Percentiles rank a stretch among this genome's conserved stretches.
Evolutionary conservation across 495 filamentous ascomycete species (phyloP).

Genomic region (Xylaria grammica): DNA sequence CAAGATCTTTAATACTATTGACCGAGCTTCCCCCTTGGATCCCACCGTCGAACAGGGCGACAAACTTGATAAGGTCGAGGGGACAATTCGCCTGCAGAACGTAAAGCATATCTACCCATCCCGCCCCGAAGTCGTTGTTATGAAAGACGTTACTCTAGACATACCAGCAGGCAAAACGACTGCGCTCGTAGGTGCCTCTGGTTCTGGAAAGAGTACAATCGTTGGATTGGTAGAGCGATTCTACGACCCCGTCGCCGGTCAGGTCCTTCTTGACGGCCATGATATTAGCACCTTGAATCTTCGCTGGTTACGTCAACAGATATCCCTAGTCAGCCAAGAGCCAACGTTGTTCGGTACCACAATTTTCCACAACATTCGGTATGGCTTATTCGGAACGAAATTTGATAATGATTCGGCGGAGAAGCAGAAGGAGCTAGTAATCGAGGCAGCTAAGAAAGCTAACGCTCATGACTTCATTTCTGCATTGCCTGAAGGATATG

Average conservation of each 20-base stretch:
- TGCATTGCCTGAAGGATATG: constrained; percentile 83
- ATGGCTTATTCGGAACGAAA: constrained; percentile 86
- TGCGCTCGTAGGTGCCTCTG: constrained; percentile 85
- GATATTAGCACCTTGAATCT: constrained; percentile 84
- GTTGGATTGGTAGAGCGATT: constrained; percentile 92
- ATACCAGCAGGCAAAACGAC: constrained; percentile 88
- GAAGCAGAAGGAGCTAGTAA: constrained; percentile 69
- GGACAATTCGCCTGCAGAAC: constrained; percentile 79
- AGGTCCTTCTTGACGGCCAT: constrained; percentile 81
- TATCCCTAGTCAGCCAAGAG: constrained; percentile 86
- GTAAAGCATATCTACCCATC: constrained; percentile 95
- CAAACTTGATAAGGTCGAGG: constrained; percentile 72
- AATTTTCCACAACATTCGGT: constrained; percentile 83
- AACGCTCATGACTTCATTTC: constrained; percentile 93
- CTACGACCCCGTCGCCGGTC: constrained; percentile 83
- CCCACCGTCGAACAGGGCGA: constrained; percentile 72
- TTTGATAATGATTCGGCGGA: constrained; percentile 70
- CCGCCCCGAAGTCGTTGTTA: constrained; percentile 84
- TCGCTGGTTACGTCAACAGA: constrained; percentile 88
- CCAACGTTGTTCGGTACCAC: constrained; percentile 83
- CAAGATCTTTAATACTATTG: constrained; percentile 93
- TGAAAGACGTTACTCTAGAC: constrained; percentile 76
- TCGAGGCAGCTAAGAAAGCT: constrained; percentile 84
- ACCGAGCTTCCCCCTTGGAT: constrained; percentile 86
- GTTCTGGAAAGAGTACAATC: constrained; percentile 90